Evolutionary conservation across 2,329 filamentous ascomycete species (phyloP), one percentile per base, ranked within the genome.

Genomic region (Calonectria ilicicola): DNA sequence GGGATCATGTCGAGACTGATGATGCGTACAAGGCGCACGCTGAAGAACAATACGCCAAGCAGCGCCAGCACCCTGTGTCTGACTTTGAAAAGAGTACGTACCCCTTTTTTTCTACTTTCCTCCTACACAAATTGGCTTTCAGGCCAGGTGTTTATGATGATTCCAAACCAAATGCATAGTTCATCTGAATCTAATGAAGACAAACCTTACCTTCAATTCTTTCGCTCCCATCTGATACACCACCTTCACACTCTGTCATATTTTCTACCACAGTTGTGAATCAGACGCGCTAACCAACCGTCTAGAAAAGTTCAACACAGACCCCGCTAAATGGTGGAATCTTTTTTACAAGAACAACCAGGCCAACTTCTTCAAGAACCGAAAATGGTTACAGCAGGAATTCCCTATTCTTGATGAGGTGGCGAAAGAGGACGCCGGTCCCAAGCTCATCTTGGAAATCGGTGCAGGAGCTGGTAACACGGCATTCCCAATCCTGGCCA

Each of bases 311-410:
- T 98, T 98, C 88, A 98, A 98, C 83, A 87, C 89, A 56, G 91
- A 97, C 76, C 97, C 97, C 0, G 96, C 95, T 74, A 98, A 95
- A 84, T 98, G 95, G 95, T 99, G 97, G 97, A 97, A 99, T 81
- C 87, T 94, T 68, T 99, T 99, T 86, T 99, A 99, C 88, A 96
- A 97, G 85, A 98, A 98, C 86, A 98, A 99, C 85, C 94, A 94
- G 23, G 91, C 93, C 80, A 98, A 98, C 82, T 99, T 99, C 86
- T 99, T 99, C 91, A 99, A 99, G 86, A 94, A 99, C 82, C 91
- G 97, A 75, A 98, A 98, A 83, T 99, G 97, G 97, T 87, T 99
- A 38, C 93, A 94, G 76, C 96, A 98, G 83, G 97, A 99, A 83
- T 99, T 99, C 76, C 97, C 97, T 0, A 87, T 98, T 5, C 87